These are phyloP conservation scores for Gossypioides kirkii DNA, from an alignment of 345 rosid genomes.

Conservation along the genomic window DNA sequence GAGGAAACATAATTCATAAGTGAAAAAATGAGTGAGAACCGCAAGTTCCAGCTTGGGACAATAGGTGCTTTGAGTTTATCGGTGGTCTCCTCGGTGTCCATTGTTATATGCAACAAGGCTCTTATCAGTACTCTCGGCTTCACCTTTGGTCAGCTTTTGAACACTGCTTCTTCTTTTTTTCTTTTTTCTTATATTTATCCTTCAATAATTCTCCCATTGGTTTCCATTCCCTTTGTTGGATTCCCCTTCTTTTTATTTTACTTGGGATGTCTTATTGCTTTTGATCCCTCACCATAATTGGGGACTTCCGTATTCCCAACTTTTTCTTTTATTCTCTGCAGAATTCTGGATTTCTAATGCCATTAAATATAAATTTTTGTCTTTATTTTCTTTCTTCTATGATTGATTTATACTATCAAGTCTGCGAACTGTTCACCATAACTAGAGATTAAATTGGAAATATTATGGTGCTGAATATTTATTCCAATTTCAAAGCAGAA, in stretches of 20 bases:
- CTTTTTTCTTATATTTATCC: too few relatives aligned
- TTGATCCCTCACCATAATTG: neutral
- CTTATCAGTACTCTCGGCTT: conserved; percentile 94
- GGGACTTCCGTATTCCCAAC: neutral
- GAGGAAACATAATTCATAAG: conserved; percentile 20
- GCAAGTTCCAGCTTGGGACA: conserved; percentile 91
- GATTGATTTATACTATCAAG: neutral
- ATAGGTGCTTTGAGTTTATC: conserved; percentile 90
- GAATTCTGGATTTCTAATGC: neutral
- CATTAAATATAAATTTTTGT: neutral
- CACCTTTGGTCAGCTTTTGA: conserved; percentile 59
- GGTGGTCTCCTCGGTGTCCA: conserved; percentile 95
- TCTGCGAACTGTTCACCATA: neutral
- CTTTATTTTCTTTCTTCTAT: neutral
- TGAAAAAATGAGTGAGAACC: conserved; percentile 71
- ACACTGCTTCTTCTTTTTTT: too few relatives aligned
- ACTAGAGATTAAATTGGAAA: neutral
- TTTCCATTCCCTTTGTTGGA: neutral
- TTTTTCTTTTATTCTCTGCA: neutral
- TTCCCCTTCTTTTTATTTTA: neutral
- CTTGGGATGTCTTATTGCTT: neutral
- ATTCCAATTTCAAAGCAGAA: neutral
- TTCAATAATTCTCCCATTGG: neutral
- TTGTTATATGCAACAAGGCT: conserved; percentile 98
- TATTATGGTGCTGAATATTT: neutral